These are phyloP conservation scores for Naganishia cerealis DNA, from an alignment of 1,284 basidiomycete genomes.

Conservation along the genomic window DNA sequence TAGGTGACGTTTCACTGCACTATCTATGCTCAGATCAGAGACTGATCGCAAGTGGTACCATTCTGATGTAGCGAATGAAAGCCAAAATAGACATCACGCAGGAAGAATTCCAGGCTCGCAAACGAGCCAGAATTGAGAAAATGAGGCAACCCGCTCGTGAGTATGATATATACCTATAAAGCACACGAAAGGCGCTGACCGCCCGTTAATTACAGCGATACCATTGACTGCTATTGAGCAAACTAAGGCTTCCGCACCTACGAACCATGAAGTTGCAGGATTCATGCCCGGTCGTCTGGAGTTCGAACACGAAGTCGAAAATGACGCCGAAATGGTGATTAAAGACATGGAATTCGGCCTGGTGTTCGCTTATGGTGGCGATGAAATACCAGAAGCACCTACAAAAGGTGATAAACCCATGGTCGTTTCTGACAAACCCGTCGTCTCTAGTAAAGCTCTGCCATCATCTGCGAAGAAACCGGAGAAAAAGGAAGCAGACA, in stretches of 20 bases:
- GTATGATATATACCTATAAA: slow-evolving; percentile 52
- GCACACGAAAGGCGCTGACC: slow-evolving; percentile 43
- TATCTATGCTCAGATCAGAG: neutral
- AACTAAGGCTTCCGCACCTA: slow-evolving; percentile 71
- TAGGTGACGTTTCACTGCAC: neutral
- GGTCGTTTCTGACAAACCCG: slow-evolving; percentile 5
- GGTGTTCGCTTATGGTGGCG: slow-evolving; percentile 80
- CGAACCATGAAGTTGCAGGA: slow-evolving; percentile 87
- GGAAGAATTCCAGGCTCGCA: slow-evolving; percentile 79
- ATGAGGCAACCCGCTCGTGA: slow-evolving; percentile 56
- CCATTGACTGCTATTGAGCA: slow-evolving; percentile 30
- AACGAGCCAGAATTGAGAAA: slow-evolving; percentile 76
- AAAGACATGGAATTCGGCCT: slow-evolving; percentile 96
- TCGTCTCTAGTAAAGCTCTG: slow-evolving; percentile 22
- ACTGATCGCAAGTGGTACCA: neutral
- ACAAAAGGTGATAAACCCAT: slow-evolving; percentile 36
- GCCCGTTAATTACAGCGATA: slow-evolving; percentile 50
- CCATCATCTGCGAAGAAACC: slow-evolving; percentile 16
- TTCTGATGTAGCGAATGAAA: slow-evolving; percentile 26
- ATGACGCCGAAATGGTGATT: slow-evolving; percentile 90
- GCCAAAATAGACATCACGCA: slow-evolving; percentile 69
- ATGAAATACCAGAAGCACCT: slow-evolving; percentile 64
- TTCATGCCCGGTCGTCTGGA: slow-evolving; percentile 95
- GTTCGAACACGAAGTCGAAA: slow-evolving; percentile 95
- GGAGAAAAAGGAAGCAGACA: slow-evolving; percentile 37